A percentile compares a stretch with the other conserved stretches of the same genome.
These are phyloP conservation scores for Drechmeria coniospora DNA, from an alignment of 2,329 filamentous ascomycete genomes.

Conservation along the genomic window DNA sequence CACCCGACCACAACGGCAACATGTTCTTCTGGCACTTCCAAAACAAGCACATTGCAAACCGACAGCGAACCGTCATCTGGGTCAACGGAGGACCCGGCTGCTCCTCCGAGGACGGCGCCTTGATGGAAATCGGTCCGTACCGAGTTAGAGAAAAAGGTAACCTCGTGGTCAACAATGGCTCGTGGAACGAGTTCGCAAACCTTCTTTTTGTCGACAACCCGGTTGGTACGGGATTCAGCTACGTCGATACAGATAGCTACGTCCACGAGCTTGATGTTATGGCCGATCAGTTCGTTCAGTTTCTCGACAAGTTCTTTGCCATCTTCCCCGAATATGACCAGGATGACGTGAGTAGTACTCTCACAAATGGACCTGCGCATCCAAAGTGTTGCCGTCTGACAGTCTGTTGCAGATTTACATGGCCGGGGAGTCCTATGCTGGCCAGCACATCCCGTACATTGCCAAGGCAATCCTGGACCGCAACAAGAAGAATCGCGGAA, in stretches of 20 bases:
- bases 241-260: constrained; percentile 79
- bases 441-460: constrained; percentile 94
- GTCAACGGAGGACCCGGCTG: constrained; percentile 93
- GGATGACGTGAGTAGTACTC: constrained; percentile 62
- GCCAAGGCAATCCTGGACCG: constrained; percentile 79
- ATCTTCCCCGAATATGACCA: constrained; percentile 83
- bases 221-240: constrained; percentile 92
- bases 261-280: constrained; percentile 75
- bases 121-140: constrained; percentile 96
- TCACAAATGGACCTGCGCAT: no score
- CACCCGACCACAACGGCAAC: constrained; percentile 72
- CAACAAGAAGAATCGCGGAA: constrained; percentile 41
- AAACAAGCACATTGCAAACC: constrained; percentile 87
- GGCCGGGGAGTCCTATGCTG: constrained; percentile 90
- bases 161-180: constrained; percentile 74
- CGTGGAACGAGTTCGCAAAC: constrained; percentile 97
- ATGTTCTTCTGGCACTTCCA: constrained; percentile 98
- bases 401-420: constrained; percentile 59
- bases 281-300: constrained; percentile 74
- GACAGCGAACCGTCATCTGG: constrained; percentile 86
- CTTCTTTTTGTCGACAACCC: constrained; percentile 94
- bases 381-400: no score
- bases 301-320: constrained; percentile 81
- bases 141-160: constrained; percentile 59
- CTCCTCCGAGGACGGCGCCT: constrained; percentile 87